Evolutionary conservation across 495 filamentous ascomycete species (phyloP), one percentile per base, ranked within the genome.

Genomic region (Xylaria nigripes): DNA sequence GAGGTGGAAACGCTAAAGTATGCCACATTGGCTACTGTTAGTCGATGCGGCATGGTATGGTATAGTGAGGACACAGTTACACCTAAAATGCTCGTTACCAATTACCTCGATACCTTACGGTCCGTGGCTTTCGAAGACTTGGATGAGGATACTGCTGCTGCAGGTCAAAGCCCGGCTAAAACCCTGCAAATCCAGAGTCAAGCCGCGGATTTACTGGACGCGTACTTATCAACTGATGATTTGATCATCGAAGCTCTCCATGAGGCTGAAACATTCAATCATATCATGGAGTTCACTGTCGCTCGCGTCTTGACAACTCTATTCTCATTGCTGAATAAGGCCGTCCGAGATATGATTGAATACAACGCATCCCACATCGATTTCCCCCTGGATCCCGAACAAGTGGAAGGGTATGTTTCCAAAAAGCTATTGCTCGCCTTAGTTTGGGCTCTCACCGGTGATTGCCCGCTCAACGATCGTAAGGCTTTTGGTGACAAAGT

Each of bases 11-110:
- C 83, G n/a, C 76, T 99, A 38, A 95, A 92, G 63, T 99, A 99
- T 67, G 93, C 93, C 36, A 99, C 93, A 0, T 79, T 97, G 38
- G 93, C 93, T 36, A 99, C 93, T 36, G 93, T 99, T 61, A 90
- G 85, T 85, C 90, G 93, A 72, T 99, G 93, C 71, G 93, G 93
- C 76, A 99, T 99, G 93, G 93, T 99, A 7, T 99, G 93, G 93
- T 97, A 96, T 72, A 97, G 91, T 64, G 91, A 94, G 57, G 94
- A 99, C 63, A 97, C 89, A 16, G 90, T 99, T 38, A 91, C 88
- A 18, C 80, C 89, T 6, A 80, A 77, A 58, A 96, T 99, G 89
- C 89, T 97, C 82, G 82, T 96, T 32, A 72, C 81, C 54, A 89
- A 96, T 66, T 95, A 97, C 64, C 81, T 99, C 27, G 83, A 91